Base-by-base conservation (phyloP, 2,329 filamentous ascomycete species). In the Endocalyx cinctus region DNA sequence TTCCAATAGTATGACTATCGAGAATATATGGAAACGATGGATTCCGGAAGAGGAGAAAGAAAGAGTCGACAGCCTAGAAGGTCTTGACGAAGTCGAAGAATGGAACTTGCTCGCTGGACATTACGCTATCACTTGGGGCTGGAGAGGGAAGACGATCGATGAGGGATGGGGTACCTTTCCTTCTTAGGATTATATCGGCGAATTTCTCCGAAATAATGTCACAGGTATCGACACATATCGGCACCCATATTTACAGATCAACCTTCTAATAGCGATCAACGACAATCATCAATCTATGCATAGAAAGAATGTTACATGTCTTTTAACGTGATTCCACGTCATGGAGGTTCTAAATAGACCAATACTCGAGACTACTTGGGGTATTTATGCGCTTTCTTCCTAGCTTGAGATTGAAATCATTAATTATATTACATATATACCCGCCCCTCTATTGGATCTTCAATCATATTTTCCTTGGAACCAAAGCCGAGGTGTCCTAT, bases 11-110 rank as follows among this genome's bases (percentile, higher is more conserved):
- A 57, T 62, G 31, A 72, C 70, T 0, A 62, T 77, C 25, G 61
- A 67, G 33, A 49, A 57, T n/a, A 75, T 95, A 23, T 96, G 85
- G 82, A 72, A 82, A 32, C 62, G 62, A 2, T 97, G 90, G 88
- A 69, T 94, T 4, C 52, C 56, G 0, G 54, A 68, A 1, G 65
- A 66, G 3, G 90, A 97, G 61, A 89, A 87, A 60, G 81, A 85
- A 51, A 70, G 89, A 29, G 78, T 97, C 2, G 82, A 89, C 43
- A 61, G 66, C 10, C 58, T 96, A 17, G 89, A 98, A 58, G 88
- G 92, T 51, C 60, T 98, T 42, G 92, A 98, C 62, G 92, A 98
- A 62, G 74, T 96, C 16, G 92, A 98, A 61, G 92, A 98, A 64
- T 94, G 92, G 84, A 72, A 82, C 51, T 61, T 98, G 47, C 62